Conservation (phyloP, 2,329 filamentous ascomycete species). For the Fusarium temperatum region DNA sequence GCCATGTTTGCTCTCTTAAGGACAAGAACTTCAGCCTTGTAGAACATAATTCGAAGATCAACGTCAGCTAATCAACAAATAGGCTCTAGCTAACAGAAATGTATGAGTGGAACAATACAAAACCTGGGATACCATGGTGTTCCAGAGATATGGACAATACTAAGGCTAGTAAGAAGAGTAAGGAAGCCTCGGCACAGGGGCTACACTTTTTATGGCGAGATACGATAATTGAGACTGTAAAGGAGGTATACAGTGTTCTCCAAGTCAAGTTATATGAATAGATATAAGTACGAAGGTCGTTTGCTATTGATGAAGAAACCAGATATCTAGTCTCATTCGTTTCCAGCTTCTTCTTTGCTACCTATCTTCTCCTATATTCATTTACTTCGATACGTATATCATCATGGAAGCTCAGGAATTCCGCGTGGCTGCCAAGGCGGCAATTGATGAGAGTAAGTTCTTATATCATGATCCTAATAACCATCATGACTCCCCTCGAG, state of each 20-base stretch:
- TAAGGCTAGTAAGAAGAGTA: neutral
- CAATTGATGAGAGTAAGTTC: slow-evolving; percentile 82
- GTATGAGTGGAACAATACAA: slow-evolving; percentile 1
- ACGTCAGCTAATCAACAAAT: neutral
- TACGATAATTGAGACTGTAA: neutral
- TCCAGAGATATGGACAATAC: slow-evolving; percentile 7
- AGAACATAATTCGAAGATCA: neutral
- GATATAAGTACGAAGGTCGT: neutral
- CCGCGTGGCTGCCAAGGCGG: slow-evolving; percentile 76
- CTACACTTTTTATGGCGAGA: neutral
- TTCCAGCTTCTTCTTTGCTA: neutral
- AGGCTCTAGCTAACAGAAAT: neutral
- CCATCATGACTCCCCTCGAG: slow-evolving; percentile 41
- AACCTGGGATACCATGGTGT: neutral
- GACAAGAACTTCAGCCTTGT: neutral
- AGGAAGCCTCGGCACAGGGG: neutral
- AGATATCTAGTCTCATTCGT: neutral
- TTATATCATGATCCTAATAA: slow-evolving; percentile 14
- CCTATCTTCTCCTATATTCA: neutral
- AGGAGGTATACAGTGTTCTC: neutral
- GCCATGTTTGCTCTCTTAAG: slow-evolving; percentile 6
- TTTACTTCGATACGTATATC: neutral
- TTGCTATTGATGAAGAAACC: neutral
- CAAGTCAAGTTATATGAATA: neutral
- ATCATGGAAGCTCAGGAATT: slow-evolving; percentile 84